Evolutionary conservation across 2,329 filamentous ascomycete genomes (phyloP).

Genomic region (Fusarium tricinctum): DNA sequence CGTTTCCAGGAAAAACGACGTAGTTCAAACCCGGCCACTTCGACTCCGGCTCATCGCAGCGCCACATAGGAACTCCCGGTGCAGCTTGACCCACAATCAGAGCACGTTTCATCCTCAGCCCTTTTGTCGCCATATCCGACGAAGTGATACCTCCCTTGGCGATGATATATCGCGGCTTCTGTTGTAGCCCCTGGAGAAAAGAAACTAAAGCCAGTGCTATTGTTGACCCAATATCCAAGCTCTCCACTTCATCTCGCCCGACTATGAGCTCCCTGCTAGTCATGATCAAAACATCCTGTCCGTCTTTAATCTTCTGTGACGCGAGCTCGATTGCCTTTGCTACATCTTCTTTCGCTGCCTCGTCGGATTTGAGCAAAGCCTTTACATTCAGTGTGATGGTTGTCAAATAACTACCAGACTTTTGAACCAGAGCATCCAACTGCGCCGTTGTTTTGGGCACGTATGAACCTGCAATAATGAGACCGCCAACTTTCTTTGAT

Average conservation of each 20-base stretch:
- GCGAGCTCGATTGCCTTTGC: conserved; percentile 51
- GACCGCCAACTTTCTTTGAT: conserved; percentile 58
- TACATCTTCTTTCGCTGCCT: conserved; percentile 52
- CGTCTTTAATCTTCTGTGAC: conserved; percentile 57
- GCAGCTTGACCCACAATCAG: conserved; percentile 70
- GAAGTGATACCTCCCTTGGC: conserved; percentile 73
- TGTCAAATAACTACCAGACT: conserved; percentile 57
- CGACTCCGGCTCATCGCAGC: conserved; percentile 66
- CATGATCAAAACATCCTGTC: conserved; percentile 70
- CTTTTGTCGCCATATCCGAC: conserved; percentile 70
- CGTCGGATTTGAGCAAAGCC: conserved; percentile 59
- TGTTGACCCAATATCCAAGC: conserved; percentile 66
- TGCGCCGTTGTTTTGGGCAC: conserved; percentile 72
- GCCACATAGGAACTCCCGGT: conserved; percentile 70
- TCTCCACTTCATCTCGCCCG: conserved; percentile 61
- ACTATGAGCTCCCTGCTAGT: conserved; percentile 68
- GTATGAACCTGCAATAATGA: conserved; percentile 70
- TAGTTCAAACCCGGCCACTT: conserved; percentile 55
- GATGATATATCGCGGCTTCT: conserved; percentile 68
- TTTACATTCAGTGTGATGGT: conserved; percentile 64
- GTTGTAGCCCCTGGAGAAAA: conserved; percentile 62
- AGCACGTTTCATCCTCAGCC: conserved; percentile 66
- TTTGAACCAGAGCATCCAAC: conserved; percentile 58
- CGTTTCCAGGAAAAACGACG: conserved; percentile 28
- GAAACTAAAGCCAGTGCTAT: conserved; percentile 66